Evolutionary conservation across 352 stramenopile species (phyloP).

Genomic region (Globisporangium ultimum): DNA sequence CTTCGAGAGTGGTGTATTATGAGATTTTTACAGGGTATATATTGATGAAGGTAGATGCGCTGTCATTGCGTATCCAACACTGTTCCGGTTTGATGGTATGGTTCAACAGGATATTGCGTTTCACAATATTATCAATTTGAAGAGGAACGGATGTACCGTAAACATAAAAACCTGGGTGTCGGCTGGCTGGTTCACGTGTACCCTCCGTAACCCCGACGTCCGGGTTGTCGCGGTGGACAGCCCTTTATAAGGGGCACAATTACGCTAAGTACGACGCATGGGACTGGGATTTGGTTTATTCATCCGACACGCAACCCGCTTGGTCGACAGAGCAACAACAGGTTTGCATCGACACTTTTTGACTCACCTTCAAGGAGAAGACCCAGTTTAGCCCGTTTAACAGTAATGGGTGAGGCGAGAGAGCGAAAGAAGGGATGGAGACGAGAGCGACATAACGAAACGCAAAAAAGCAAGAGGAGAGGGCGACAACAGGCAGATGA

Average conservation of each 20-base stretch:
- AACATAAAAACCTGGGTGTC: not conserved
- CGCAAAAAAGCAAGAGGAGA: not conserved
- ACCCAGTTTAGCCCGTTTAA: not conserved
- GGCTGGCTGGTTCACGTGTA: not conserved
- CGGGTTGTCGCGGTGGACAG: too few relatives aligned
- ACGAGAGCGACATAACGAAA: not conserved
- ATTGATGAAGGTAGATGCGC: not conserved
- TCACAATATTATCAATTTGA: not conserved
- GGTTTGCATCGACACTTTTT: not conserved
- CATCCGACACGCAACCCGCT: not conserved
- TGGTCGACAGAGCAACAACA: not conserved
- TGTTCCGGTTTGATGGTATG: too few relatives aligned
- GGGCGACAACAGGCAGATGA: too few relatives aligned
- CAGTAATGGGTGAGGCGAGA: not conserved
- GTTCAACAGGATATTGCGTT: not conserved
- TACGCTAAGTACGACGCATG: too few relatives aligned
- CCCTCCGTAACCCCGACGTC: not conserved
- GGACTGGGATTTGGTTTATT: not conserved
- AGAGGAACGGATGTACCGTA: not conserved
- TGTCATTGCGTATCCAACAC: not conserved
- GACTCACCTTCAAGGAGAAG: not conserved
- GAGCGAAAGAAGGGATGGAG: not conserved
- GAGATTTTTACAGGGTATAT: not conserved
- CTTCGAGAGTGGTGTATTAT: not conserved
- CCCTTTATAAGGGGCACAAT: too few relatives aligned